Percentiles rank a stretch among this genome's conserved stretches.
These are phyloP conservation scores for Daldinia sp. DNA, from an alignment of 2,329 filamentous ascomycete genomes.

Conservation along the genomic window DNA sequence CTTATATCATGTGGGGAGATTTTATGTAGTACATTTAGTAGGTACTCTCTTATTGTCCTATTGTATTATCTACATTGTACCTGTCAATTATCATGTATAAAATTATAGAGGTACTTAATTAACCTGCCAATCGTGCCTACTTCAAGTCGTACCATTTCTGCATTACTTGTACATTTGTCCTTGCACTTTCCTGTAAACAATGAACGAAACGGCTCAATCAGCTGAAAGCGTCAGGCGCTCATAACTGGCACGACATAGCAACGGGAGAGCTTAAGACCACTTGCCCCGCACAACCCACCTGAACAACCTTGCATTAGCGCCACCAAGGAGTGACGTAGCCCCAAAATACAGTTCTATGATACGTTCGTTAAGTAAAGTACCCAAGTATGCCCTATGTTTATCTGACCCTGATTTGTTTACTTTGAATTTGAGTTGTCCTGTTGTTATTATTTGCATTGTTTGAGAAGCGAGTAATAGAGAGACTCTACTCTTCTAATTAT, in stretches of 20 bases:
- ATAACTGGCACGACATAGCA: constrained; percentile 18
- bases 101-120: too few relatives aligned
- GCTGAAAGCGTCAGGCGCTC: constrained; percentile 31
- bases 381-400: neutral
- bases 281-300: constrained; percentile 16
- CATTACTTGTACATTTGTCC: too few relatives aligned
- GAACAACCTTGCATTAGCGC: constrained; percentile 27
- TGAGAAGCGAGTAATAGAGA: neutral
- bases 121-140: neutral
- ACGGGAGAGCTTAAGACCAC: neutral
- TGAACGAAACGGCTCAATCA: constrained; percentile 10
- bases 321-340: constrained; percentile 17
- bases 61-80: too few relatives aligned
- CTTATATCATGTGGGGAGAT: constrained; percentile 13
- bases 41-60: too few relatives aligned
- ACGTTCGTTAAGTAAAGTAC: neutral
- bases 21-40: constrained; percentile 9
- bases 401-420: neutral
- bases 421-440: neutral
- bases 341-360: neutral
- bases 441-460: neutral
- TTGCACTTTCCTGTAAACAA: constrained; percentile 30
- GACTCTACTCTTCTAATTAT: neutral
- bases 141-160: constrained; percentile 6
- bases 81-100: too few relatives aligned